phyloP scores from a whole-genome alignment of 352 stramenopile genomes.

The Phytophthora sp. region DNA sequence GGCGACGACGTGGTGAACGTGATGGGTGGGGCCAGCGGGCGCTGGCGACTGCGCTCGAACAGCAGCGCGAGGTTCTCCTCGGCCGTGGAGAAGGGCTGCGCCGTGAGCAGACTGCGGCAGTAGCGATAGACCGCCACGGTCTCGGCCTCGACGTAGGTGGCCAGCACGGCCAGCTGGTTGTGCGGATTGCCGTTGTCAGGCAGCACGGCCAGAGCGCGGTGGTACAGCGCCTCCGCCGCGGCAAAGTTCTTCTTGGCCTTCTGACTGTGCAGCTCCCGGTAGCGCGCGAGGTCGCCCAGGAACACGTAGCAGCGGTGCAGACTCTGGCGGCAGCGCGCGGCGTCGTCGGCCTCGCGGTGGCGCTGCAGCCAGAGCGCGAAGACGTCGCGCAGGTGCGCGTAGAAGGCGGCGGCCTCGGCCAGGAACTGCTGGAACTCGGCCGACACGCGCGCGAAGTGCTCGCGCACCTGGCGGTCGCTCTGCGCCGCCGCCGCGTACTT shows the following conservation, averaged over 20 bases:
- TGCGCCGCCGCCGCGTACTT: conserved; percentile 82
- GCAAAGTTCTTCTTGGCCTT: conserved; percentile 88
- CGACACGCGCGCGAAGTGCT: conserved; percentile 81
- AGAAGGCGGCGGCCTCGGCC: conserved; percentile 65
- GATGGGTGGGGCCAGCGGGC: conserved; percentile 49
- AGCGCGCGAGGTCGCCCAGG: conserved; percentile 79
- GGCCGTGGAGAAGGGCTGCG: conserved; percentile 86
- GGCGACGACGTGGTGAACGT: conserved; percentile 45
- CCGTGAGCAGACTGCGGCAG: conserved; percentile 85
- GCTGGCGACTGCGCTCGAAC: conserved; percentile 89
- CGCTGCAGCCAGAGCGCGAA: conserved; percentile 56
- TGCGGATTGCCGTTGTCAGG: conserved; percentile 86
- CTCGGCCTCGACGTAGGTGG: conserved; percentile 89
- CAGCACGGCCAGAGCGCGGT: conserved; percentile 68
- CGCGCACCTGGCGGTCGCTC: conserved; percentile 67
- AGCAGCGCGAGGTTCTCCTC: conserved; percentile 90
- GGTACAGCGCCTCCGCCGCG: conserved; percentile 70
- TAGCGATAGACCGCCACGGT: conserved; percentile 92
- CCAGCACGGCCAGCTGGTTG: conserved; percentile 86
- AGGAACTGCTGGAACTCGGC: conserved; percentile 81
- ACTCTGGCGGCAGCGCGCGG: conserved; percentile 58
- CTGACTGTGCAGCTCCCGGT: conserved; percentile 83
- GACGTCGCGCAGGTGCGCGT: conserved; percentile 65
- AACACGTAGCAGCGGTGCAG: conserved; percentile 87
- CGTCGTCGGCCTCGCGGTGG: conserved; percentile 25